Conservation (phyloP, 2,329 filamentous ascomycete species). For the Rutstroemia sydowiana region DNA sequence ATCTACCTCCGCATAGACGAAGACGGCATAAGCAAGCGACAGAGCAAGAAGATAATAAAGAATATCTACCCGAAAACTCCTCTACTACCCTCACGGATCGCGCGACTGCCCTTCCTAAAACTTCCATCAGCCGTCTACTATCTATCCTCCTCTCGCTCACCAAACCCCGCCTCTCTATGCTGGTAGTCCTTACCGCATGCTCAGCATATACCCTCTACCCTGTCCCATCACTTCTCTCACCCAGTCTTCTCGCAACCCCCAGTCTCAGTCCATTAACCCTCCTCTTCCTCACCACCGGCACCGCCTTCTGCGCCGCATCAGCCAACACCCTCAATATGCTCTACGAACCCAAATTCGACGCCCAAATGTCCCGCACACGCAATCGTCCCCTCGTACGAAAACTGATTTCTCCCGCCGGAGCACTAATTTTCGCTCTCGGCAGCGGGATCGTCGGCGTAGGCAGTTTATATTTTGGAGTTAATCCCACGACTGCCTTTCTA, state of each 20-base stretch:
- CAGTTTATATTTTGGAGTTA: conserved; percentile 81
- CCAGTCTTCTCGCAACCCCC: conserved; percentile 57
- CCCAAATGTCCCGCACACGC: conserved; percentile 85
- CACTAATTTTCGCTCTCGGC: conserved; percentile 69
- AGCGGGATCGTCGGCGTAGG: conserved; percentile 63
- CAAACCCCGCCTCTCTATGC: conserved; percentile 88
- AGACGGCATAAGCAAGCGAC: conserved; percentile 24
- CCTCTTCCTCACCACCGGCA: conserved; percentile 84
- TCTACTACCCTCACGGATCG: conserved; percentile 48
- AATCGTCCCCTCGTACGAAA: conserved; percentile 83
- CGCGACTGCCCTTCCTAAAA: conserved; percentile 43
- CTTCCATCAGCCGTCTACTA: conserved; percentile 56
- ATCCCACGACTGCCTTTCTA: conserved; percentile 83
- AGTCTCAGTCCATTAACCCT: conserved; percentile 87
- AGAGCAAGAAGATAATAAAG: conserved; percentile 16
- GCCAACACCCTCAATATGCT: conserved; percentile 98
- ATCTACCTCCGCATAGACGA: conserved; percentile 28
- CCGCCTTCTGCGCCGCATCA: conserved; percentile 78
- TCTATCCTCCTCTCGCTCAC: conserved; percentile 83
- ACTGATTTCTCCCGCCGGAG: conserved; percentile 64
- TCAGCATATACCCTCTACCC: conserved; percentile 90
- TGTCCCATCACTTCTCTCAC: conserved; percentile 74
- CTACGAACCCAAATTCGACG: conserved; percentile 84
- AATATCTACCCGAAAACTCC: conserved; percentile 39
- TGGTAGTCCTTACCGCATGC: conserved; percentile 86